phyloP scores from a whole-genome alignment of 2,329 filamentous ascomycete species.

The Aspergillus ibericus region DNA sequence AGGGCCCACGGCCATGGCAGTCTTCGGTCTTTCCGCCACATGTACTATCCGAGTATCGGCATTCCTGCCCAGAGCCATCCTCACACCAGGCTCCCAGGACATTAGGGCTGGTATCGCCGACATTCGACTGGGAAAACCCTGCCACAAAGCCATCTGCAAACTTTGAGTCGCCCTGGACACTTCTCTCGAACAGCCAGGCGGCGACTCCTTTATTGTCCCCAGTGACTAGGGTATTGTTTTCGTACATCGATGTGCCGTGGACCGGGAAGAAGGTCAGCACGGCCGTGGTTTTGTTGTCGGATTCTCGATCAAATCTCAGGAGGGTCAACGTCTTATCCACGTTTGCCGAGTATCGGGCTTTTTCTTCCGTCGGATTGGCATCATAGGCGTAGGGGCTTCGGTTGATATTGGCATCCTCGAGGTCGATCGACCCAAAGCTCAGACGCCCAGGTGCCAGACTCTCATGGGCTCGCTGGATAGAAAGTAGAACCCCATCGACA shows the following conservation, averaged over 20 bases:
- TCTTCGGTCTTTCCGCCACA: conserved; percentile 55
- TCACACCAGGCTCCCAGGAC: conserved; percentile 86
- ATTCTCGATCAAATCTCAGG: conserved; percentile 72
- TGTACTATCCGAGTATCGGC: conserved; percentile 70
- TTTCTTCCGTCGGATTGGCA: conserved; percentile 76
- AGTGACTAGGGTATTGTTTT: conserved; percentile 86
- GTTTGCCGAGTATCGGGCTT: conserved; percentile 63
- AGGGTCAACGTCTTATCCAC: conserved; percentile 79
- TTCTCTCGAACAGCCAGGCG: conserved; percentile 78
- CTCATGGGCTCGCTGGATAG: conserved; percentile 78
- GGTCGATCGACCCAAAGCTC: conserved; percentile 66
- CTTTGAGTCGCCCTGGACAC: conserved; percentile 54
- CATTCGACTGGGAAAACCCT: conserved; percentile 87
- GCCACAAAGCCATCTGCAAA: conserved; percentile 74
- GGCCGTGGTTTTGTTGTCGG: conserved; percentile 74
- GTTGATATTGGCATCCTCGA: conserved; percentile 80
- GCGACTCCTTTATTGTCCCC: conserved; percentile 98
- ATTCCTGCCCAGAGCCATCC: conserved; percentile 66
- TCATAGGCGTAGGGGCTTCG: conserved; percentile 85
- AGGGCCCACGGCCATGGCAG: conserved; percentile 50
- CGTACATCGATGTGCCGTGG: conserved; percentile 86
- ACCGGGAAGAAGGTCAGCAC: conserved; percentile 89
- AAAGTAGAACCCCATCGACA: conserved; percentile 78
- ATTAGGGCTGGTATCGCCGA: conserved; percentile 89
- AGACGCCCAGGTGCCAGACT: conserved; percentile 69